Evolutionary conservation across 225 moss, liverwort and hornwort genomes (phyloP).

Genomic region (Pseudoscleropodium purum): DNA sequence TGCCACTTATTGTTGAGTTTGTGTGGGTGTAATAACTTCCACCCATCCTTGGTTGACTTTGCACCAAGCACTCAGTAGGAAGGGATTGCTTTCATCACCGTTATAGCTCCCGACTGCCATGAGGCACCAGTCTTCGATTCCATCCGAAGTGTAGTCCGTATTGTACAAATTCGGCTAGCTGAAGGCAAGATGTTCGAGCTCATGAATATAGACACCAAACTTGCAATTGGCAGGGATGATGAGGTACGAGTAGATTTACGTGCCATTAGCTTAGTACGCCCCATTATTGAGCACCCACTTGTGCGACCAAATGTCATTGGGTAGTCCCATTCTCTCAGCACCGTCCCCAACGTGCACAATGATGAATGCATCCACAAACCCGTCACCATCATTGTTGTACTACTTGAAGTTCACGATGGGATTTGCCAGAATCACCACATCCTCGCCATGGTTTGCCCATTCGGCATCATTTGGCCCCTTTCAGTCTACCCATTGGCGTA

Average conservation of each 20-base stretch:
- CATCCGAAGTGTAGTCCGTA: slow-evolving; percentile 28
- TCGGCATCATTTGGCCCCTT: background rate
- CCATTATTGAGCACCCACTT: slow-evolving; percentile 25
- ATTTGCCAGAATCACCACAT: slow-evolving; percentile 13
- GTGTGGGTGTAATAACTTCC: slow-evolving; percentile 5
- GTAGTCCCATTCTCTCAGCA: slow-evolving; percentile 10
- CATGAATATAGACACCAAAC: slow-evolving; percentile 34
- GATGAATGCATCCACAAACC: slow-evolving; percentile 36
- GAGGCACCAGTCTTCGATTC: slow-evolving; percentile 33
- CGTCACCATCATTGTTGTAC: slow-evolving; percentile 31
- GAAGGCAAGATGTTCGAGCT: slow-evolving; percentile 33
- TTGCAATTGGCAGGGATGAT: slow-evolving; percentile 28
- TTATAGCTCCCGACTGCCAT: slow-evolving; percentile 45
- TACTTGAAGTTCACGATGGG: slow-evolving; percentile 4
- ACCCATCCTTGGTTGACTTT: slow-evolving; percentile 38
- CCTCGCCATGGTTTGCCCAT: slow-evolving; percentile 19
- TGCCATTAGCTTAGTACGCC: slow-evolving; percentile 18
- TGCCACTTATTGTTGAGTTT: background rate
- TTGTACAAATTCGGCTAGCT: slow-evolving; percentile 37
- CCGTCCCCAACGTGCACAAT: slow-evolving; percentile 29
- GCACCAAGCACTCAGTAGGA: slow-evolving; percentile 38
- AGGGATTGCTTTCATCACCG: slow-evolving; percentile 21
- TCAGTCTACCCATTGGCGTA: slow-evolving; percentile 19
- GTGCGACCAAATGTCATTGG: slow-evolving; percentile 39
- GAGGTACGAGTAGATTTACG: slow-evolving; percentile 25